Evolutionary conservation across 305 asterid genomes (phyloP), one percentile per base, ranked within the genome.

Genomic region (Plantago rigida): DNA sequence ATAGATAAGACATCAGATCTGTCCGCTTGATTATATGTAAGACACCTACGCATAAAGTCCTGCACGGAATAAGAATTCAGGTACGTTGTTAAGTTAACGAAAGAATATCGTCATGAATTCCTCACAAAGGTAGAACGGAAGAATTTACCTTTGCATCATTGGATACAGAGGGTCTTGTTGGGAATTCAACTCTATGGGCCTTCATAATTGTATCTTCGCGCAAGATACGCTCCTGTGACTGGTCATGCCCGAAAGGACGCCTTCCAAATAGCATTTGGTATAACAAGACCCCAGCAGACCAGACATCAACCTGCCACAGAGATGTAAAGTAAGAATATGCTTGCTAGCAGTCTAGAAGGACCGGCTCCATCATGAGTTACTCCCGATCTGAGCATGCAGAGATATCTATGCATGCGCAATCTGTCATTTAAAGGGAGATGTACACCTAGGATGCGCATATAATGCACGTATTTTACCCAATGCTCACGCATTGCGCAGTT

Each of bases 241-340:
- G 99, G 67, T 93, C 97, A 29, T 93, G 99, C 47, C 99, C 99
- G 63, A 93, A 93, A 64, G 99, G 99, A 47, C 97, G 87, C 78
- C 73, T 79, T n/a, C 99, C 97, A 70, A 87, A 87, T 59, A 93
- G 84, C 94, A 93, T 87, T 84, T 93, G 99, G 87, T 89, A 93
- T 69, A 89, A 75, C 63, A 93, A 76, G 66, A 93, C 76, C 13
- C 99, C 99, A 53, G 85, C 87, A 62, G 99, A 93, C 99, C 99
- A 93, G 44, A 93, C 99, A 78, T 93, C 99, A 66, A 93, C 99
- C 97, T 93, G 79, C 77, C 63, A 48, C 66, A 71, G 44, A 63
- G 64, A 70, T 61, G 57, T 26, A 63, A 41, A 69, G 47, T 53
- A 44, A 34, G 26, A 71, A 50, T 15, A 48, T 51, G 12, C 53